Conservation (phyloP, 2,329 filamentous ascomycete species). For the Aureobasidium subglaciale region DNA sequence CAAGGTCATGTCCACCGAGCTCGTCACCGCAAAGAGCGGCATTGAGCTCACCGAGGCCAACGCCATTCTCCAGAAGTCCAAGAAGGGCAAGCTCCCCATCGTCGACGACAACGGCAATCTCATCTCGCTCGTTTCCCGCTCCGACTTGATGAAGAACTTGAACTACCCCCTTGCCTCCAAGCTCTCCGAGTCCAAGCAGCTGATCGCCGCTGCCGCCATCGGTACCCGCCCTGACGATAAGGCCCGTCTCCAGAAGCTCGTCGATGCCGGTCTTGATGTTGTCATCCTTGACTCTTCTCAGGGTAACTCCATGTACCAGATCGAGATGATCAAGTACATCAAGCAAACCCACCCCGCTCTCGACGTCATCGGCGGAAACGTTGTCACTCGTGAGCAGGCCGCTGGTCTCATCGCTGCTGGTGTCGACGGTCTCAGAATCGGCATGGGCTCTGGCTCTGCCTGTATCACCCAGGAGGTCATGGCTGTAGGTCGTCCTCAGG, state of each 20-base stretch:
- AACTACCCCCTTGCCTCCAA: slow-evolving; percentile 96
- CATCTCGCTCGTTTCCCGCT: slow-evolving; percentile 83
- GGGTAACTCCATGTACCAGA: slow-evolving; percentile 97
- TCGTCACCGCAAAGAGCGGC: slow-evolving; percentile 78
- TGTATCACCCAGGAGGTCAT: slow-evolving; percentile 99
- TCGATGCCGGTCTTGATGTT: slow-evolving; percentile 91
- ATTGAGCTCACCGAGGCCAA: slow-evolving; percentile 86
- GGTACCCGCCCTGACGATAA: slow-evolving; percentile 94
- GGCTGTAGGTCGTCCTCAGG: slow-evolving; percentile 95
- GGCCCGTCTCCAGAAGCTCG: slow-evolving; percentile 72
- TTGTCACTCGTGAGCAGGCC: slow-evolving; percentile 95
- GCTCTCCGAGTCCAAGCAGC: slow-evolving; percentile 92
- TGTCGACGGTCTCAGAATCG: slow-evolving; percentile 92
- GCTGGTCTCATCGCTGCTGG: slow-evolving; percentile 86
- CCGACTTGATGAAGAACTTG: slow-evolving; percentile 97
- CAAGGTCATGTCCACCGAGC: slow-evolving; percentile 89
- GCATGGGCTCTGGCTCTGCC: slow-evolving; percentile 96
- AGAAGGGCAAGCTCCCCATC: slow-evolving; percentile 69
- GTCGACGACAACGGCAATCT: slow-evolving; percentile 42
- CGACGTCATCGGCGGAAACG: slow-evolving; percentile 96
- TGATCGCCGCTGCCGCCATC: slow-evolving; percentile 90
- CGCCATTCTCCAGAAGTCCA: slow-evolving; percentile 83
- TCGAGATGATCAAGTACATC: slow-evolving; percentile 96
- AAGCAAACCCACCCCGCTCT: slow-evolving; percentile 79
- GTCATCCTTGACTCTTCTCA: slow-evolving; percentile 94